phyloP scores from a whole-genome alignment of 371 early-diverging fungal genomes.

The Coemansia sp. region DNA sequence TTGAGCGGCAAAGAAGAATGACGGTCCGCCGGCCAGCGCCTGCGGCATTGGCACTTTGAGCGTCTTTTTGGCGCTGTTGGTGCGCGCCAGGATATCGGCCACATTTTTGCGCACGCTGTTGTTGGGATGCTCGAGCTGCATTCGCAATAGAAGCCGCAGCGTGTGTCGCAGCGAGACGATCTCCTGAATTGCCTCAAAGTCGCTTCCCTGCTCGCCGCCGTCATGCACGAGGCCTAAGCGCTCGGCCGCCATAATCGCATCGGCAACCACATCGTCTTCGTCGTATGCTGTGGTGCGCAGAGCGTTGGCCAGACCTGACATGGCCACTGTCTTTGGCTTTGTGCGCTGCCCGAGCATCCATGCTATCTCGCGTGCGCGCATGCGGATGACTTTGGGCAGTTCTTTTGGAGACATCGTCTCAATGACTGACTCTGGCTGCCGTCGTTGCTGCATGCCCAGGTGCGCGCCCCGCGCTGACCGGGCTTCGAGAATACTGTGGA shows the following conservation, averaged over 20 bases:
- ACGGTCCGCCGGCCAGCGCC: slow-evolving; percentile 30
- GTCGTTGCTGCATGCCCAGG: slow-evolving; percentile 10
- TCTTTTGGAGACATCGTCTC: slow-evolving; percentile 16
- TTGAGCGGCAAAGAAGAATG: slow-evolving; percentile 34
- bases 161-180: slow-evolving; percentile 28
- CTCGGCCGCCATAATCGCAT: slow-evolving; percentile 22
- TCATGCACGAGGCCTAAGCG: slow-evolving; percentile 4
- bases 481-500: slow-evolving; percentile 23
- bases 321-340: slow-evolving; percentile 7
- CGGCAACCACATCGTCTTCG: slow-evolving; percentile 40
- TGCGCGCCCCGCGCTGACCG: slow-evolving; percentile 10
- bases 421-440: slow-evolving; percentile 9
- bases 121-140: slow-evolving; percentile 37
- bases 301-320: slow-evolving; percentile 30
- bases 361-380: slow-evolving; percentile 36
- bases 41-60: slow-evolving; percentile 32
- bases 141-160: slow-evolving; percentile 31
- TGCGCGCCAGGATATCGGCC: slow-evolving; percentile 26
- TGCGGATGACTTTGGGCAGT: slow-evolving; percentile 20
- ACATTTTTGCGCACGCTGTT: slow-evolving; percentile 22
- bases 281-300: slow-evolving; percentile 31
- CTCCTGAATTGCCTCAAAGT: slow-evolving; percentile 44
- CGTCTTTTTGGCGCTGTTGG: slow-evolving; percentile 32
- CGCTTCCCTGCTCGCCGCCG: slow-evolving; percentile 22
- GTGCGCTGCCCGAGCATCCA: slow-evolving; percentile 41